phyloP scores from a whole-genome alignment of 495 filamentous ascomycete species.

The Xylaria venustula region DNA sequence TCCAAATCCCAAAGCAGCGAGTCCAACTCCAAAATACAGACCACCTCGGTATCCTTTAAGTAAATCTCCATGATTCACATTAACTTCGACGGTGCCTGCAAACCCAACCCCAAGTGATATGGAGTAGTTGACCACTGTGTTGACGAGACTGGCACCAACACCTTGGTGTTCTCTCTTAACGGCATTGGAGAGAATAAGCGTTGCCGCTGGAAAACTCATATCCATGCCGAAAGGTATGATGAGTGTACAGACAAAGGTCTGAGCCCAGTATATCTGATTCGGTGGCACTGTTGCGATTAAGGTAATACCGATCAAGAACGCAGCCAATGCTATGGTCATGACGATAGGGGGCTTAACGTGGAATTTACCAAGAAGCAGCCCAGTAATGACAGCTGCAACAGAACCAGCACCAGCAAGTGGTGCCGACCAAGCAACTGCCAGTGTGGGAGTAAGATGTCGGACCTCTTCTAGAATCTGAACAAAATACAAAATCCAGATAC shows the following conservation, averaged over 20 bases:
- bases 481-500: slow-evolving; percentile 58
- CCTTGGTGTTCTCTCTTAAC: slow-evolving; percentile 62
- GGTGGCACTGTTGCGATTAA: slow-evolving; percentile 49
- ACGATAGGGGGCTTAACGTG: slow-evolving; percentile 36
- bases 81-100: slow-evolving; percentile 40
- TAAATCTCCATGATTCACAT: slow-evolving; percentile 25
- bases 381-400: slow-evolving; percentile 45
- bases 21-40: slow-evolving; percentile 58
- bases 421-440: slow-evolving; percentile 42
- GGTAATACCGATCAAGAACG: slow-evolving; percentile 44
- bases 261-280: slow-evolving; percentile 58
- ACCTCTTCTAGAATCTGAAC: slow-evolving; percentile 52
- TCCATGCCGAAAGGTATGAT: slow-evolving; percentile 61
- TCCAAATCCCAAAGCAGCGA: slow-evolving; percentile 45
- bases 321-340: slow-evolving; percentile 50
- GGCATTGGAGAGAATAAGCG: slow-evolving; percentile 57
- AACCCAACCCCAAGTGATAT: slow-evolving; percentile 47
- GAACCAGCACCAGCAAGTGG: slow-evolving; percentile 43
- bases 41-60: slow-evolving; percentile 57
- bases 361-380: slow-evolving; percentile 35
- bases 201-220: slow-evolving; percentile 38
- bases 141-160: slow-evolving; percentile 44
- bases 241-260: slow-evolving; percentile 55
- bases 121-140: slow-evolving; percentile 44
- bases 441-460: slow-evolving; percentile 42